Base-by-base conservation (phyloP, 2,329 filamentous ascomycete species). In the Juglanconis sp. region DNA sequence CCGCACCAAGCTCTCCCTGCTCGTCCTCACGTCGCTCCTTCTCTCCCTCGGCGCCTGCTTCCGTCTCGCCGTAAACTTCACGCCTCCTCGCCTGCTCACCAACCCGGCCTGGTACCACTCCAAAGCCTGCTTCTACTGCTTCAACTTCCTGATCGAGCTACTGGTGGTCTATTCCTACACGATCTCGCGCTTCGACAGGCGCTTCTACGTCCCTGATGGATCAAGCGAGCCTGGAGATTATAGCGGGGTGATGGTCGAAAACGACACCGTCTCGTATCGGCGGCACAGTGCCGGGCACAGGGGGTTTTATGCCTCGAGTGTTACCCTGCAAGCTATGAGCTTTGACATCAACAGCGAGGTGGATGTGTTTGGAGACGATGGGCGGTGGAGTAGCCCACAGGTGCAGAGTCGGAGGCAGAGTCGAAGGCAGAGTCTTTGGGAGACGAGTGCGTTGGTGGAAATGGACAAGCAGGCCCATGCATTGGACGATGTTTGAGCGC, bases 71-170 rank as follows among this genome's bases (percentile, higher is more conserved):
- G 83, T 82, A 1, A 75, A 70, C 34, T 91, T 81, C 72, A 77
- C 78, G 58, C 69, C 77, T 0, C 61, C 61, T 5, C 81, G 80
- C 34, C 84, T 79, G 3, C 67, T 68, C 59, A 76, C 49, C 10
- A 47, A 84, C 60, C 86, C 89, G 2, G 87, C 87, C 5, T 90
- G 87, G 82, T 94, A 87, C 70, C 83, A 91, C 67, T 77, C 77
- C 68, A 90, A 88, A 71, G 83, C 86, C 1, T 85, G 83, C 67
- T 96, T 92, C 77, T 96, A 95, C 76, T 75, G 86, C 69, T 90
- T 95, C 77, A 90, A 91, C 75, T 96, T 90, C 69, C 77, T 77
- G 15, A 79, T 93, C 42, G 92, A 96, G 73, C 76, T 93, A 46
- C 69, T 89, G 31, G 85, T 92, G 42, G 80, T 94, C 4, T 82